Percentiles rank a stretch among this genome's conserved stretches.
Conservation (phyloP, 768 basidiomycete genomes). For the Kwoniella sp. region DNA sequence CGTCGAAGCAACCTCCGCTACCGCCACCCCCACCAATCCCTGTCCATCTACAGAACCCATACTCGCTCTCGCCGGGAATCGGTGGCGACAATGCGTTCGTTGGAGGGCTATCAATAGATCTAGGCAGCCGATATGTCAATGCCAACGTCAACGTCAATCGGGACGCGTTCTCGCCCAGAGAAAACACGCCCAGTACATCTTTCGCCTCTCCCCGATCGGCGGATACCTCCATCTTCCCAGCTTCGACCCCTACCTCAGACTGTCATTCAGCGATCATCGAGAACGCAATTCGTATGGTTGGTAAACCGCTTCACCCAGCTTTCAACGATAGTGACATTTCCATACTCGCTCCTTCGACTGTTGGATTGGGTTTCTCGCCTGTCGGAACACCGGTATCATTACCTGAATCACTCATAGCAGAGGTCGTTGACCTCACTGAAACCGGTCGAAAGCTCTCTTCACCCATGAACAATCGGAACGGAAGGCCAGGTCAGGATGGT, state of each 20-base stretch:
- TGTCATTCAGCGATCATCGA: not conserved
- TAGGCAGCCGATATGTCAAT: conserved; percentile 23
- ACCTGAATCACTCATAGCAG: conserved; percentile 28
- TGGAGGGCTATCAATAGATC: conserved; percentile 27
- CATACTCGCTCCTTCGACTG: conserved; percentile 20
- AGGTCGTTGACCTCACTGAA: conserved; percentile 27
- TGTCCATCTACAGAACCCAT: not conserved
- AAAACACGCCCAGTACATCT: not conserved
- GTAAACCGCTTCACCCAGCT: conserved; percentile 23
- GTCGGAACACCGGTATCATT: conserved; percentile 25
- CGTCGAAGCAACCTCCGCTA: conserved; percentile 20
- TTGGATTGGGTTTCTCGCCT: conserved; percentile 20
- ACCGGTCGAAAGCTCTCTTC: conserved; percentile 3
- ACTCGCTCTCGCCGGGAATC: not conserved
- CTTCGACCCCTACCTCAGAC: conserved; percentile 12
- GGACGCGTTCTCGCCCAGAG: not conserved
- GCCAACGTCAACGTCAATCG: not conserved
- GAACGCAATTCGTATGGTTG: conserved; percentile 6
- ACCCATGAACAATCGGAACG: conserved; percentile 1
- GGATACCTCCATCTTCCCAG: conserved; percentile 25
- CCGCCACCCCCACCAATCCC: conserved; percentile 17
- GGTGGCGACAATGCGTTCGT: conserved; percentile 1
- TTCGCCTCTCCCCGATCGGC: conserved; percentile 12
- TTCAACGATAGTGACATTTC: conserved; percentile 15
- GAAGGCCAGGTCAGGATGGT: not conserved